A percentile compares a stretch with the other conserved stretches of the same genome.
Evolutionary conservation across 768 basidiomycete genomes (phyloP).

Genomic region (Lentinula sp.): DNA sequence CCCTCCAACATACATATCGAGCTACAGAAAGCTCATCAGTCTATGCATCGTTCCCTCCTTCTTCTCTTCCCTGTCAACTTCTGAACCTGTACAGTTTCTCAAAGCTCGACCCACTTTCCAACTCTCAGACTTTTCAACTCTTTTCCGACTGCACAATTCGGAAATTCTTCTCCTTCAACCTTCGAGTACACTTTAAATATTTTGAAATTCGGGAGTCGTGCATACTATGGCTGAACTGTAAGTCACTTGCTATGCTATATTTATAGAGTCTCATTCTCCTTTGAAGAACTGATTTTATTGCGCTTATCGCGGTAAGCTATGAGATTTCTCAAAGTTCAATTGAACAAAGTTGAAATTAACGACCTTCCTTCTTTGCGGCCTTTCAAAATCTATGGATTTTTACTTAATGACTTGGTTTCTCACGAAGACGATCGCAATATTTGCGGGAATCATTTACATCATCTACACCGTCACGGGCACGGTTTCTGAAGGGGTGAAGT

Average conservation of each 20-base stretch:
- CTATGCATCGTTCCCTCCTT: no score
- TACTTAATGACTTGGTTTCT: no score
- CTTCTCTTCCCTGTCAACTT: background rate
- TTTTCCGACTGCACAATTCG: background rate
- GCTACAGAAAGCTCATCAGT: no score
- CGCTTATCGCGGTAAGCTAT: constrained; percentile 30
- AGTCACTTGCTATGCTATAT: background rate
- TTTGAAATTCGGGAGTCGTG: background rate
- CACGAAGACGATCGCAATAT: constrained; percentile 38
- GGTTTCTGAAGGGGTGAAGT: constrained; percentile 35
- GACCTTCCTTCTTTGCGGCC: no score
- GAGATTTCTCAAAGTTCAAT: background rate
- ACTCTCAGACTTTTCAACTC: background rate
- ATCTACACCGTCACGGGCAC: constrained; percentile 29
- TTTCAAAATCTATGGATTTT: no score
- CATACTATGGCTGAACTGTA: background rate
- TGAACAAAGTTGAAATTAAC: no score
- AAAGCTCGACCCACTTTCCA: background rate
- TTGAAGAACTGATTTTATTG: constrained; percentile 35
- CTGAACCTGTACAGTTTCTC: background rate
- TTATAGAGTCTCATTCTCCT: background rate
- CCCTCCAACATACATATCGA: no score
- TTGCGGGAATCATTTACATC: constrained; percentile 40
- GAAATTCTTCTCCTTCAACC: background rate
- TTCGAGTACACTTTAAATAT: background rate